phyloP scores from a whole-genome alignment of 2,329 filamentous ascomycete species.

The Diaporthe citrichinensis region DNA sequence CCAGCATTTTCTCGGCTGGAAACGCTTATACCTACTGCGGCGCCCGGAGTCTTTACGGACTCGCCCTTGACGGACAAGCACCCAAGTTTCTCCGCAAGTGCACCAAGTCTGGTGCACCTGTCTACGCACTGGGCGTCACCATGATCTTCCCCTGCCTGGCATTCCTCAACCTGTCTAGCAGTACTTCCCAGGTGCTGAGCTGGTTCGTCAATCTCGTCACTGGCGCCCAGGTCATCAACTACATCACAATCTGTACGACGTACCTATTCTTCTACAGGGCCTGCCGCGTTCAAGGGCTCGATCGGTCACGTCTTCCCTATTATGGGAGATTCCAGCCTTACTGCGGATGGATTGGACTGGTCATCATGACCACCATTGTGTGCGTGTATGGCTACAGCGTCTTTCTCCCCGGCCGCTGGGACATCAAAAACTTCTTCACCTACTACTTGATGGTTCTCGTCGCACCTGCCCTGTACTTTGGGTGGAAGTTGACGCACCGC shows the following conservation, averaged over 20 bases:
- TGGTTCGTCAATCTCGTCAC: conserved; percentile 71
- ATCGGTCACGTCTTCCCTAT: conserved; percentile 69
- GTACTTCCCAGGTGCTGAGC: conserved; percentile 46
- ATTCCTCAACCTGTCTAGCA: conserved; percentile 40
- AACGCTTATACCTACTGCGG: conserved; percentile 42
- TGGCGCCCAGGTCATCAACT: conserved; percentile 72
- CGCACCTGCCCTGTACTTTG: conserved; percentile 65
- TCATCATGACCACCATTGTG: conserved; percentile 59
- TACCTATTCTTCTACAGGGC: conserved; percentile 42
- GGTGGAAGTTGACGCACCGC: conserved; percentile 75
- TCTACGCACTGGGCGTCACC: conserved; percentile 68
- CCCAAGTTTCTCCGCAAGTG: conserved; percentile 66
- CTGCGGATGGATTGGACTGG: conserved; percentile 62
- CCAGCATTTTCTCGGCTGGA: conserved; percentile 42
- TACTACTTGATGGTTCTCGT: conserved; percentile 72
- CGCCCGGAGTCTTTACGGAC: conserved; percentile 40
- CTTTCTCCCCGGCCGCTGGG: conserved; percentile 46
- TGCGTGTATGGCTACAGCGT: conserved; percentile 69
- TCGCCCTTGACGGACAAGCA: conserved; percentile 41
- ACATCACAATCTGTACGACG: conserved; percentile 59
- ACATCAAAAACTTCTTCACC: conserved; percentile 52
- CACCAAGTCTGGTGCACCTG: conserved; percentile 72
- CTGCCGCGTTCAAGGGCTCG: conserved; percentile 35
- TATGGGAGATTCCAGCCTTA: conserved; percentile 73
- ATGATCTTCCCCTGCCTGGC: conserved; percentile 66